Conservation (phyloP, 176 grass and related monocot genomes). For the Zoysia japonica region DNA sequence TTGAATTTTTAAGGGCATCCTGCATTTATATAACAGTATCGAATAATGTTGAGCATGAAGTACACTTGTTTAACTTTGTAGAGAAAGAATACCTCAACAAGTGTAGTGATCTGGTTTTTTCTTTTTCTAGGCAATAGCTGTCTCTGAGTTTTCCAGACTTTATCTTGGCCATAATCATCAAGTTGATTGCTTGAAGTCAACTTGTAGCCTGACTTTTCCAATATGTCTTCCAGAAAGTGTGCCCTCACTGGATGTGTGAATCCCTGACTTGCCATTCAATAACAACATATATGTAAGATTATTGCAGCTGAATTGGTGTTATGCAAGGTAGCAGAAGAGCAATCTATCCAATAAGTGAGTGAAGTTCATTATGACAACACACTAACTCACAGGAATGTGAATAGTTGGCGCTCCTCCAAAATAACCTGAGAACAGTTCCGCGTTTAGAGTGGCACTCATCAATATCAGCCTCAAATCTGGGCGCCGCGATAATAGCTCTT, state of each 20-base stretch:
- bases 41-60: slow-evolving; percentile 33
- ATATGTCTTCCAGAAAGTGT: slow-evolving; percentile 95
- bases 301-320: slow-evolving; percentile 13
- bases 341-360: slow-evolving; percentile 15
- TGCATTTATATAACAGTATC: slow-evolving; percentile 47
- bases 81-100: slow-evolving; percentile 76
- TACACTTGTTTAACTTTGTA: not conserved
- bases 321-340: slow-evolving; percentile 14
- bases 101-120: slow-evolving; percentile 89
- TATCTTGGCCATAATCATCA: slow-evolving; percentile 99
- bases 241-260: slow-evolving; percentile 92
- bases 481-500: slow-evolving; percentile 80
- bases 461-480: slow-evolving; percentile 95
- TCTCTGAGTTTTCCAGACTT: slow-evolving; percentile 96
- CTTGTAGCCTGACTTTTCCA: slow-evolving; percentile 93
- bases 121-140: slow-evolving; percentile 84
- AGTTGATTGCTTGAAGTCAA: slow-evolving; percentile 89
- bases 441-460: slow-evolving; percentile 98
- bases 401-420: slow-evolving; percentile 90
- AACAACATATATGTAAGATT: slow-evolving; percentile 33
- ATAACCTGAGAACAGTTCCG: slow-evolving; percentile 94
- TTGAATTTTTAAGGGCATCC: slow-evolving; percentile 84
- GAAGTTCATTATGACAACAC: slow-evolving; percentile 24
- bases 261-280: slow-evolving; percentile 54
- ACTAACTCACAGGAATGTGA: slow-evolving; percentile 84